phyloP scores from a whole-genome alignment of 176 grass and related monocot species.

The Puccinellia tenuiflora region DNA sequence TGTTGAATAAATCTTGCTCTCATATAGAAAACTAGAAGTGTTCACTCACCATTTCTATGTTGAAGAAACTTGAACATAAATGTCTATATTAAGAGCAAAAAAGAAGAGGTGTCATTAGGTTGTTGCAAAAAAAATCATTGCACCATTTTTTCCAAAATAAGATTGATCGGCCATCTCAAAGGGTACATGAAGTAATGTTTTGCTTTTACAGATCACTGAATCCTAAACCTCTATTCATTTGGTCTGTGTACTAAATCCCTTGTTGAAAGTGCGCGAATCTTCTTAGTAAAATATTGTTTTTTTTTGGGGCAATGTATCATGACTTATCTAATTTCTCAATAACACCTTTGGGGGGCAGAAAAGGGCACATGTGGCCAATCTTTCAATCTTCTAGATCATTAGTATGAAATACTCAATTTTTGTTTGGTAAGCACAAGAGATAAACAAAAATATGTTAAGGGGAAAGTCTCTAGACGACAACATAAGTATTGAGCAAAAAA shows the following conservation, averaged over 20 bases:
- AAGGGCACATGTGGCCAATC: background rate
- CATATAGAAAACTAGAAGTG: too few species aligned
- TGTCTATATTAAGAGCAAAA: too few species aligned
- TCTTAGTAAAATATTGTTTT: background rate
- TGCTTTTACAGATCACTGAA: too few species aligned
- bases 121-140: too few species aligned
- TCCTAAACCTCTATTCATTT: too few species aligned
- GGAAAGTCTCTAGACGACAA: background rate
- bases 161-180: too few species aligned
- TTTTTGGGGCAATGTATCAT: background rate
- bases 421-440: background rate
- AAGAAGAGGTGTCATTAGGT: too few species aligned
- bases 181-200: too few species aligned
- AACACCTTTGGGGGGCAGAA: background rate
- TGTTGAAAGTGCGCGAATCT: background rate
- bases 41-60: too few species aligned
- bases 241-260: background rate
- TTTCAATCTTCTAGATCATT: background rate
- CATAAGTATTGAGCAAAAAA: background rate
- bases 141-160: too few species aligned
- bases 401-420: background rate
- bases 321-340: background rate
- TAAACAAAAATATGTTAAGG: background rate
- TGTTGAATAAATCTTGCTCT: too few species aligned
- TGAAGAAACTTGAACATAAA: too few species aligned